Conservation (phyloP, 2,329 filamentous ascomycete species). For the Monosporascus sp. region DNA sequence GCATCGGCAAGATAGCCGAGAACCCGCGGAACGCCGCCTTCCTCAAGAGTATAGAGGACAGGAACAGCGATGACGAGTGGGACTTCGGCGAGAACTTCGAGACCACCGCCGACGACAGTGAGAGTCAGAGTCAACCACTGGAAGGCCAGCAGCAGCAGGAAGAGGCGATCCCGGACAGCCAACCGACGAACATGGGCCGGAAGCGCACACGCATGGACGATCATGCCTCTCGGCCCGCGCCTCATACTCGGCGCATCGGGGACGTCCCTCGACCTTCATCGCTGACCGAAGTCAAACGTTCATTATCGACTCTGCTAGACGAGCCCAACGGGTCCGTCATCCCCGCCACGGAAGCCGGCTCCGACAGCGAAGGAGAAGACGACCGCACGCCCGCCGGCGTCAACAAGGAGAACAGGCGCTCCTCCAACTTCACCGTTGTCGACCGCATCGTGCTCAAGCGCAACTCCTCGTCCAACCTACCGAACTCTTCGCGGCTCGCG, state of each 20-base stretch:
- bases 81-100: slow-evolving; percentile 61
- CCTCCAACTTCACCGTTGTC: slow-evolving; percentile 46
- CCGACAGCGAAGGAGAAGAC: slow-evolving; percentile 48
- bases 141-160: slow-evolving; percentile 22
- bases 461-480: slow-evolving; percentile 19
- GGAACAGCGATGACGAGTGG: slow-evolving; percentile 67
- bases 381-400: slow-evolving; percentile 20
- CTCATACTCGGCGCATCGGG: slow-evolving; percentile 57
- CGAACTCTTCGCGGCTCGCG: slow-evolving; percentile 42
- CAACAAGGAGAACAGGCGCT: slow-evolving; percentile 47
- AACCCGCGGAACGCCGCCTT: slow-evolving; percentile 89
- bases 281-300: slow-evolving; percentile 75
- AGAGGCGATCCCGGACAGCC: slow-evolving; percentile 44
- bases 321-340: slow-evolving; percentile 52
- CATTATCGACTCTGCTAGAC: slow-evolving; percentile 77
- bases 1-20: slow-evolving; percentile 82
- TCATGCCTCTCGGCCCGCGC: slow-evolving; percentile 42
- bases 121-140: slow-evolving; percentile 33
- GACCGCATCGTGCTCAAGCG: slow-evolving; percentile 71
- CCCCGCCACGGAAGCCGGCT: slow-evolving; percentile 40
- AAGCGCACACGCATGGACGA: slow-evolving; percentile 24
- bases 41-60: slow-evolving; percentile 82
- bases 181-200: slow-evolving; percentile 37
- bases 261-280: slow-evolving; percentile 63
- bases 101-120: slow-evolving; percentile 32